Percentiles rank a stretch among this genome's conserved stretches.
Conservation (phyloP, 2,329 filamentous ascomycete species). For the Colletotrichum sp. region DNA sequence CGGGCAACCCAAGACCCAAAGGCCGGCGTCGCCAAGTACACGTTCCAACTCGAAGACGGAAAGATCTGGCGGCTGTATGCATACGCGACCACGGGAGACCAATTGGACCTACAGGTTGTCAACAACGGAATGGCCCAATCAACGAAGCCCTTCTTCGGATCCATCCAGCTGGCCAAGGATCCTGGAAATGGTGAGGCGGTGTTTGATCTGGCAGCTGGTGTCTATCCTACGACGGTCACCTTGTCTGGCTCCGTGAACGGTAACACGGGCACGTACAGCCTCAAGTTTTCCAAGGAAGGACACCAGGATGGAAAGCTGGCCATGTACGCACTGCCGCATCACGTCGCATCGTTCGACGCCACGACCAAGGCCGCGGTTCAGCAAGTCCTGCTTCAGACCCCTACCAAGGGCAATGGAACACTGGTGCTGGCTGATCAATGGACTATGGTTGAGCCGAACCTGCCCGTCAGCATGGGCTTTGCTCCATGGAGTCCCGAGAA, state of each 20-base stretch:
- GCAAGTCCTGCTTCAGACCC: slow-evolving; percentile 72
- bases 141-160: slow-evolving; percentile 72
- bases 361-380: slow-evolving; percentile 55
- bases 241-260: slow-evolving; percentile 69
- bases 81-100: slow-evolving; percentile 60
- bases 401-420: slow-evolving; percentile 83
- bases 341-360: slow-evolving; percentile 75
- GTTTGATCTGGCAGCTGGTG: slow-evolving; percentile 78
- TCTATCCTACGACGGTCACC: slow-evolving; percentile 70
- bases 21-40: slow-evolving; percentile 76
- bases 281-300: slow-evolving; percentile 77
- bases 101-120: slow-evolving; percentile 71
- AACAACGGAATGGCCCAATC: slow-evolving; percentile 72
- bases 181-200: slow-evolving; percentile 67
- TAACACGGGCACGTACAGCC: slow-evolving; percentile 71
- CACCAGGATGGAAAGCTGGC: slow-evolving; percentile 64
- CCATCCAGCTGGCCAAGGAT: slow-evolving; percentile 84
- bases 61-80: slow-evolving; percentile 84
- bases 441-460: slow-evolving; percentile 76
- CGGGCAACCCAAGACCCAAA: slow-evolving; percentile 61
- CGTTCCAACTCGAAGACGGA: slow-evolving; percentile 73
- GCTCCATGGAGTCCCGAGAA: slow-evolving; percentile 73
- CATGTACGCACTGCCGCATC: slow-evolving; percentile 91
- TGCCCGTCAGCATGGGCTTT: slow-evolving; percentile 79
- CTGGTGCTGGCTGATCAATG: slow-evolving; percentile 76